These are phyloP conservation scores for Xylaria polymorpha DNA, from an alignment of 2,329 filamentous ascomycete species.

Conservation along the genomic window DNA sequence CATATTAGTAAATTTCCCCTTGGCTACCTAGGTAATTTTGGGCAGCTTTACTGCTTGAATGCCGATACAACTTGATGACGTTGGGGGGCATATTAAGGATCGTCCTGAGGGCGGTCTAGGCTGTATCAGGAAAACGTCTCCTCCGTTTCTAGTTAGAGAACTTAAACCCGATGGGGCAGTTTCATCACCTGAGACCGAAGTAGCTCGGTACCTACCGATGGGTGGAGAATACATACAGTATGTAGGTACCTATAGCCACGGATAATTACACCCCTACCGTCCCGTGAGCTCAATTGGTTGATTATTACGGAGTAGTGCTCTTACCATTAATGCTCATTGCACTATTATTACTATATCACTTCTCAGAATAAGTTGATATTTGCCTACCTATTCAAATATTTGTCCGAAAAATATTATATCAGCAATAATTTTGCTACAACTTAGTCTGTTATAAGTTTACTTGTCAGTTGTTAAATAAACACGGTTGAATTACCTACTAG, in stretches of 20 bases:
- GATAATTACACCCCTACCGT: too few species aligned
- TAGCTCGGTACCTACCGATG: too few species aligned
- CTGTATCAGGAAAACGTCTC: conserved; percentile 4
- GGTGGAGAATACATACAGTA: too few species aligned
- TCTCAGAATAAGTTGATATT: not conserved
- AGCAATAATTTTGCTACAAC: too few species aligned
- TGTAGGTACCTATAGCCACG: too few species aligned
- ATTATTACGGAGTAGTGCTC: too few species aligned
- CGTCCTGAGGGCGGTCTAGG: not conserved
- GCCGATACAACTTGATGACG: conserved; percentile 26
- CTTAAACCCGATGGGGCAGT: not conserved
- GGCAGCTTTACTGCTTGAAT: conserved; percentile 15
- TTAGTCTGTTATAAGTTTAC: too few species aligned
- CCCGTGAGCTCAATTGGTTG: too few species aligned
- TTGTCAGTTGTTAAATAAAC: too few species aligned
- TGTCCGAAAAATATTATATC: too few species aligned
- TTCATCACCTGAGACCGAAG: not conserved
- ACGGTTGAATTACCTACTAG: too few species aligned
- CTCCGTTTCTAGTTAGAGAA: conserved; percentile 9
- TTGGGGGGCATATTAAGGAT: not conserved
- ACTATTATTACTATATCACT: not conserved
- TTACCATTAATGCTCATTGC: conserved; percentile 2
- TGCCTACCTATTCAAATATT: too few species aligned
- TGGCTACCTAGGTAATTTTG: conserved; percentile 16
- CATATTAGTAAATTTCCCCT: conserved; percentile 4